These are phyloP conservation scores for Dentiscutata heterogama DNA, from an alignment of 371 early-diverging fungal genomes.

Conservation along the genomic window DNA sequence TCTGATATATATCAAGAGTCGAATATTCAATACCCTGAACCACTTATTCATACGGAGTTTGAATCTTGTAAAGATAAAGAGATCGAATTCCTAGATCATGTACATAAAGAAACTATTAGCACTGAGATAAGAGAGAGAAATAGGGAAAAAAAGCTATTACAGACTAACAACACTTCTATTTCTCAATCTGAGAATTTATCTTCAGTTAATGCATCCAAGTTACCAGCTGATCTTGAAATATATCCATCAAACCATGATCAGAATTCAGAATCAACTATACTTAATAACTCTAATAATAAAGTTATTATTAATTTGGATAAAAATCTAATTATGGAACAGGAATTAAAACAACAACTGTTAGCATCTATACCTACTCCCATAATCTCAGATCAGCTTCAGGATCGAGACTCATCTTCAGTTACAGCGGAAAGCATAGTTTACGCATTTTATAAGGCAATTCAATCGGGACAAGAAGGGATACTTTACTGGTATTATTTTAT, in stretches of 20 bases:
- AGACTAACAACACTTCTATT: no score
- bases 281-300: slow-evolving; percentile 15
- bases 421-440: slow-evolving; percentile 24
- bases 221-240: not conserved
- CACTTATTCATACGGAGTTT: not conserved
- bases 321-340: slow-evolving; percentile 13
- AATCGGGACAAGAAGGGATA: not conserved
- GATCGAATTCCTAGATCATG: slow-evolving; percentile 15
- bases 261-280: not conserved
- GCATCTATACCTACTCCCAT: not conserved
- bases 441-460: slow-evolving; percentile 17
- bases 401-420: slow-evolving; percentile 19
- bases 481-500: slow-evolving; percentile 15
- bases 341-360: slow-evolving; percentile 37
- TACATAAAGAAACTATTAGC: slow-evolving; percentile 32
- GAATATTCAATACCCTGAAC: no score
- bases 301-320: not conserved
- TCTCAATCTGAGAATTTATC: not conserved
- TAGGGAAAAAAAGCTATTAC: slow-evolving; percentile 28
- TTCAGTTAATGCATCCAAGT: slow-evolving; percentile 22
- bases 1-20: slow-evolving; percentile 13
- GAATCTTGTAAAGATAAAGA: slow-evolving; percentile 7
- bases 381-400: not conserved
- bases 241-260: not conserved
- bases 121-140: slow-evolving; percentile 34